Evolutionary conservation across 306 rosid species (phyloP).

Genomic region (Rosa persica): DNA sequence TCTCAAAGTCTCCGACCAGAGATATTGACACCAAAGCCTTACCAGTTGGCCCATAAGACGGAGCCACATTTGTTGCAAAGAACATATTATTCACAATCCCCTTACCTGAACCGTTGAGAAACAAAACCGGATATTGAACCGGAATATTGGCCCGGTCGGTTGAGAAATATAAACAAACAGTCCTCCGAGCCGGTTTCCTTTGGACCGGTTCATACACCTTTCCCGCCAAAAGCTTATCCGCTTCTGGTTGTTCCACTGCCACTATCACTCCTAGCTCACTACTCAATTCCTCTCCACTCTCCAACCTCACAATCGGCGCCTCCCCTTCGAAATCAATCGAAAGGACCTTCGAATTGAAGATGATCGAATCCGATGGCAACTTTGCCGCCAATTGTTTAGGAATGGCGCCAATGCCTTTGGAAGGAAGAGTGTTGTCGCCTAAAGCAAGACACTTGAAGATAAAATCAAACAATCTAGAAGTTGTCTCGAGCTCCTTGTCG

Average conservation of each 20-base stretch:
- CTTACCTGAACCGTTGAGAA: slow-evolving; percentile 74
- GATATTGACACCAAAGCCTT: slow-evolving; percentile 65
- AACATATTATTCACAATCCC: slow-evolving; percentile 92
- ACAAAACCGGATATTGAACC: slow-evolving; percentile 52
- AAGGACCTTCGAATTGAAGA: slow-evolving; percentile 49
- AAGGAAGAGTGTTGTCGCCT: slow-evolving; percentile 83
- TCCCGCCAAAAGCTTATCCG: slow-evolving; percentile 41
- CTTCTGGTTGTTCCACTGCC: slow-evolving; percentile 72
- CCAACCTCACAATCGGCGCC: slow-evolving; percentile 49
- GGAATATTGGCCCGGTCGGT: slow-evolving; percentile 48
- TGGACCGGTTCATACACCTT: slow-evolving; percentile 23
- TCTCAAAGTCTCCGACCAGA: slow-evolving; percentile 55
- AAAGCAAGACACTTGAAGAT: slow-evolving; percentile 88
- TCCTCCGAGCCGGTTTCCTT: slow-evolving; percentile 62
- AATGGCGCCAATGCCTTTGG: slow-evolving; percentile 70
- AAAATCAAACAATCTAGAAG: slow-evolving; percentile 76
- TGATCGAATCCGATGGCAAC: slow-evolving; percentile 52
- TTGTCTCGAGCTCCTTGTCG: slow-evolving; percentile 57
- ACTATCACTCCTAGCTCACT: slow-evolving; percentile 72
- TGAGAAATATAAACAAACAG: slow-evolving; percentile 64
- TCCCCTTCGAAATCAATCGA: slow-evolving; percentile 36
- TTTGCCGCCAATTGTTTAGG: slow-evolving; percentile 65
- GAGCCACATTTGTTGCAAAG: slow-evolving; percentile 81
- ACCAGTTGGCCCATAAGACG: slow-evolving; percentile 63
- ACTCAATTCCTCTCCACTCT: slow-evolving; percentile 53